Evolutionary conservation across 2,329 filamentous ascomycete genomes (phyloP), one percentile per base, ranked within the genome.

Genomic region (Xylaria sp.): DNA sequence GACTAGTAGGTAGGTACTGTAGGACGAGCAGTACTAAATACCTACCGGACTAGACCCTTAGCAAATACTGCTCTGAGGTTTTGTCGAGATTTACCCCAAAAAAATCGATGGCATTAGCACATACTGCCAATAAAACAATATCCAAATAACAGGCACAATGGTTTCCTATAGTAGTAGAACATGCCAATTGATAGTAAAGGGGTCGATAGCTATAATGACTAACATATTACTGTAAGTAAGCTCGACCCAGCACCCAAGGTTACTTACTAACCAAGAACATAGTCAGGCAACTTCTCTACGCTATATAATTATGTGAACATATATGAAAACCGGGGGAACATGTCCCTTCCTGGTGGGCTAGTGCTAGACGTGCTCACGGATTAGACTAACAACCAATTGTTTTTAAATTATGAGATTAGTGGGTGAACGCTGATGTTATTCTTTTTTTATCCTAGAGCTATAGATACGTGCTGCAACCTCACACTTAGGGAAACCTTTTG

Each of bases 341-440:
- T 63, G 60, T 63, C 59, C 13, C 53, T 66, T 38, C 64, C 54
- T 50, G n/a, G 54, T 7, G 64, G 64, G 13, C 59, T 54, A 22
- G 49, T 59, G 47, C 17, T 44, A 5, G 60, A 49, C 3, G 63
- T 66, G 60, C 45, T 63, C 10, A 63, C 64, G 3, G 59, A 66
- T 39, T 66, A 63, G 27, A 63, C 59, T 3, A 60, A 63, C n/a
- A 47, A 59, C n/a, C 47, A 60, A 1, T 55, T 63, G 22, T 66
- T 63, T 38, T 66, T 60, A n/a, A 29, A 66, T 66, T 59, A 63
- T 66, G 60, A 54, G 60, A 59, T 31, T 71, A n/a, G 63, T 66
- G 25, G 53, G 58, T 17, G 10, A 45, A 38, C 7, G 17, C 5
- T 7, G 13, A 45, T 22, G 13, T 56, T 45, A 11, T 50, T 5